phyloP scores from a whole-genome alignment of 139 green algal species.

The Tetraselmis striata region DNA sequence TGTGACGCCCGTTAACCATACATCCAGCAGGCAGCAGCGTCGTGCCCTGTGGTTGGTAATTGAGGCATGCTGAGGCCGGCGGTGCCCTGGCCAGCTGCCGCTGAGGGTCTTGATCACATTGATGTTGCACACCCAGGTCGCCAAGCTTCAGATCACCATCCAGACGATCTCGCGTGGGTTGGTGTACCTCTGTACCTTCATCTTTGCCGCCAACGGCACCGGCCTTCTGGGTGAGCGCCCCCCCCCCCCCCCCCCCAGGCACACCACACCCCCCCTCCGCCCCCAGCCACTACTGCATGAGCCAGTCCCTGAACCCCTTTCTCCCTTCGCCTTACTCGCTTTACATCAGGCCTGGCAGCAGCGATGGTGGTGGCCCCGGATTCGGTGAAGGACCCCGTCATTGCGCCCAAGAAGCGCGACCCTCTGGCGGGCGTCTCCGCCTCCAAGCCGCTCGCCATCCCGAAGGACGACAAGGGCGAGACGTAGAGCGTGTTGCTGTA shows the following conservation, averaged over 20 bases:
- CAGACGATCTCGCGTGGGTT: not conserved
- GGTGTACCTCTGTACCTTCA: not conserved
- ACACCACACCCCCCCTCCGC: too few species aligned
- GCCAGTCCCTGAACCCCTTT: too few species aligned
- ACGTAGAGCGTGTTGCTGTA: too few species aligned
- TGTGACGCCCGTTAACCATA: too few species aligned
- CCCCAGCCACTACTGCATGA: too few species aligned
- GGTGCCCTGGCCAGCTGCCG: not conserved
- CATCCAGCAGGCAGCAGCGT: too few species aligned
- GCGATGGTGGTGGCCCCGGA: not conserved
- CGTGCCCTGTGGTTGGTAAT: too few species aligned
- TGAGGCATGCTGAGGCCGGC: too few species aligned
- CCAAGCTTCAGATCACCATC: not conserved
- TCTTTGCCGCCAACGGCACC: not conserved
- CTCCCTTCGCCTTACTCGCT: too few species aligned
- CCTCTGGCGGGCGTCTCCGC: not conserved
- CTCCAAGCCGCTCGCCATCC: not conserved
- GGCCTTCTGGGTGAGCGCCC: not conserved
- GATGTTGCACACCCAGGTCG: not conserved
- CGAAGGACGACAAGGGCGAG: not conserved
- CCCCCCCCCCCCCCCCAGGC: too few species aligned
- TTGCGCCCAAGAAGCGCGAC: not conserved
- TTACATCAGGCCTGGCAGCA: not conserved
- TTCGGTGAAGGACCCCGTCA: not conserved
- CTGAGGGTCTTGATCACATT: not conserved